A percentile compares a stretch with the other conserved stretches of the same genome.
Evolutionary conservation across 805 yeast genomes (phyloP).

Genomic region (Suhomyces faveliae): DNA sequence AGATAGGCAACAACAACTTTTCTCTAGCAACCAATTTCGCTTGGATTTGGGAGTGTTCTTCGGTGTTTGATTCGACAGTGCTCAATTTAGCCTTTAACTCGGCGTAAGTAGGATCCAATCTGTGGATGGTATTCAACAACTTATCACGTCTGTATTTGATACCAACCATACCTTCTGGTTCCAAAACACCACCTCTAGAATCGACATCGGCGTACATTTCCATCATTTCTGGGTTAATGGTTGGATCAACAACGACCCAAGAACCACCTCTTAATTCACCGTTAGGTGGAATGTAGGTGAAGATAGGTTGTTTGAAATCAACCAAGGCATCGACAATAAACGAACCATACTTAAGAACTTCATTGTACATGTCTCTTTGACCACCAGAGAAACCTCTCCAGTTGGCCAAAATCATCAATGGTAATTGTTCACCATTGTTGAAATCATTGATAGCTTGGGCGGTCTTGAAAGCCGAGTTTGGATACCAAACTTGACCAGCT

Average conservation of each 20-base stretch:
- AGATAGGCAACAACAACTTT: slow-evolving; percentile 75
- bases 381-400: slow-evolving; percentile 99
- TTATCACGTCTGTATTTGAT: slow-evolving; percentile 95
- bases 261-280: slow-evolving; percentile 99
- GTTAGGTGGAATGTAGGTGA: slow-evolving; percentile 95
- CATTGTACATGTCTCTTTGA: slow-evolving; percentile 99
- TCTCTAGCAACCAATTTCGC: slow-evolving; percentile 77
- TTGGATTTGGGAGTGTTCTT: slow-evolving; percentile 63
- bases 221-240: slow-evolving; percentile 95
- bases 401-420: slow-evolving; percentile 95
- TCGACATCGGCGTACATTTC: slow-evolving; percentile 98
- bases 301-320: slow-evolving; percentile 93
- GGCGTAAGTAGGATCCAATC: slow-evolving; percentile 78
- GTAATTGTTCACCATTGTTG: slow-evolving; percentile 97
- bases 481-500: slow-evolving; percentile 99
- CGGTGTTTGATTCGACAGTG: slow-evolving; percentile 52
- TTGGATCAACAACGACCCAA: slow-evolving; percentile 99
- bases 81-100: slow-evolving; percentile 61
- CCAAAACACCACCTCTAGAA: slow-evolving; percentile 95
- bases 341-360: slow-evolving; percentile 95
- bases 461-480: slow-evolving; percentile 98
- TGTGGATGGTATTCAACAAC: slow-evolving; percentile 83
- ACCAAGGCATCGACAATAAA: slow-evolving; percentile 96
- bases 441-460: slow-evolving; percentile 98
- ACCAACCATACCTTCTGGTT: slow-evolving; percentile 99